Evolutionary conservation across 2,329 filamentous ascomycete species (phyloP).

Genomic region (Phyllosticta capitalensis): DNA sequence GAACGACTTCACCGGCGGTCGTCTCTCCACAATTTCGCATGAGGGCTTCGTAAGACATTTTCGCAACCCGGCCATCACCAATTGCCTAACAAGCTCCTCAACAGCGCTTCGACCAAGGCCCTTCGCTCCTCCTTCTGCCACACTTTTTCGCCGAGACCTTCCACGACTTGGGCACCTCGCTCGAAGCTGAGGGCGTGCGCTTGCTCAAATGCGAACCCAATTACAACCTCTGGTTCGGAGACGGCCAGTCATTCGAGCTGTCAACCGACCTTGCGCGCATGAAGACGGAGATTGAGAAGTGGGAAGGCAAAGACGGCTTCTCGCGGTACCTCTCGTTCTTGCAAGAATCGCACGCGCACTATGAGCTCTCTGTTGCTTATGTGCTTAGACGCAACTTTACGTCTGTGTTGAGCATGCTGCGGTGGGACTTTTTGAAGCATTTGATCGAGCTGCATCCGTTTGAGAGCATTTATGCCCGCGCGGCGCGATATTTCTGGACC

Average conservation of each 20-base stretch:
- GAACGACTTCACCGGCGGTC: slow-evolving; percentile 61
- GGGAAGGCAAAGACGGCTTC: slow-evolving; percentile 63
- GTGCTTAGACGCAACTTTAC: slow-evolving; percentile 61
- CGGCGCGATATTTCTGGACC: slow-evolving; percentile 58
- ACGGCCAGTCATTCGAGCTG: slow-evolving; percentile 54
- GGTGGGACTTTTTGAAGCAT: slow-evolving; percentile 49
- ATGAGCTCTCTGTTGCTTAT: slow-evolving; percentile 56
- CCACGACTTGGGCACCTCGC: slow-evolving; percentile 55
- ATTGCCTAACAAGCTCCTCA: background rate
- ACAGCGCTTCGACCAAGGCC: slow-evolving; percentile 64
- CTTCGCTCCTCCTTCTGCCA: slow-evolving; percentile 62
- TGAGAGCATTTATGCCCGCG: slow-evolving; percentile 58
- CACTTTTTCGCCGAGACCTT: slow-evolving; percentile 62
- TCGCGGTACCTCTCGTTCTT: slow-evolving; percentile 59
- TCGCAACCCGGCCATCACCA: background rate
- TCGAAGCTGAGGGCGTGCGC: slow-evolving; percentile 56
- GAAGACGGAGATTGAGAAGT: slow-evolving; percentile 63
- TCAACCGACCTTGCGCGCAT: slow-evolving; percentile 61
- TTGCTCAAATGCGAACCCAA: slow-evolving; percentile 66
- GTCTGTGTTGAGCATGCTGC: slow-evolving; percentile 47
- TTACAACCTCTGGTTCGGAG: slow-evolving; percentile 65
- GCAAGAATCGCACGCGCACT: slow-evolving; percentile 58
- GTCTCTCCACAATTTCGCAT: slow-evolving; percentile 56
- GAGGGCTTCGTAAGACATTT: slow-evolving; percentile 42
- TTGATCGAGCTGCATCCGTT: slow-evolving; percentile 58